These are phyloP conservation scores for Penicillium chermesinum DNA, from an alignment of 495 filamentous ascomycete genomes.

Conservation along the genomic window DNA sequence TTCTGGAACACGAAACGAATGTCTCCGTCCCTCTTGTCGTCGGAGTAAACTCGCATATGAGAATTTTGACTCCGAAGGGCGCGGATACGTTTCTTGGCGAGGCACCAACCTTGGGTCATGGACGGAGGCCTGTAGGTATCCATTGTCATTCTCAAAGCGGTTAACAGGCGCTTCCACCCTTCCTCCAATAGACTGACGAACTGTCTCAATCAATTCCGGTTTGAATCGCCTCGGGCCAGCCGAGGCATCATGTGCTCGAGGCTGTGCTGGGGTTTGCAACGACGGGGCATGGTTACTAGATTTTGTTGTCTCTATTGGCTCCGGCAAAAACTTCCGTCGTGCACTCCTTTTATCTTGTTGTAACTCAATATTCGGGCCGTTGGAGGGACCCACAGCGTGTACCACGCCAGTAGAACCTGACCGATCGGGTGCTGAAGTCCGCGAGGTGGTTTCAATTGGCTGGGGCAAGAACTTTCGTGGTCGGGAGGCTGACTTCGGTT, in stretches of 20 bases:
- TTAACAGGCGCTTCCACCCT: constrained; percentile 14
- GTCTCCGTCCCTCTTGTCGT: constrained; percentile 37
- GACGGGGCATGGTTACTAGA: constrained; percentile 13
- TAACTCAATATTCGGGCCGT: constrained; percentile 11
- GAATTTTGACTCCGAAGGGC: constrained; percentile 38
- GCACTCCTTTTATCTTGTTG: constrained; percentile 1
- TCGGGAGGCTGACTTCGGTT: no score
- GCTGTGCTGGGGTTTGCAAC: constrained; percentile 5
- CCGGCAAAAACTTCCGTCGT: constrained; percentile 20
- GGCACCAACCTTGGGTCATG: not conserved
- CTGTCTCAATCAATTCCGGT: constrained; percentile 56
- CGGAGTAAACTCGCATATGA: constrained; percentile 42
- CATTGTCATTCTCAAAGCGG: constrained; percentile 18
- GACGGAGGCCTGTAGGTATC: not conserved
- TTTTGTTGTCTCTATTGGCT: constrained; percentile 28
- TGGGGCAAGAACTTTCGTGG: constrained; percentile 49
- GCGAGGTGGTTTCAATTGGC: constrained; percentile 61
- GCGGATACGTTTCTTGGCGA: not conserved
- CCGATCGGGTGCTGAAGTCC: constrained; percentile 48
- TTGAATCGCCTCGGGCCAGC: constrained; percentile 43
- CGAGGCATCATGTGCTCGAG: constrained; percentile 5
- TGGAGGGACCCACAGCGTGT: no score
- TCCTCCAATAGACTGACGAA: constrained; percentile 39
- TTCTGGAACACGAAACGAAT: constrained; percentile 53
- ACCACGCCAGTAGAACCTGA: not conserved